Conservation (phyloP, 1,139 yeast genomes). For the Kluyveromyces sp. region DNA sequence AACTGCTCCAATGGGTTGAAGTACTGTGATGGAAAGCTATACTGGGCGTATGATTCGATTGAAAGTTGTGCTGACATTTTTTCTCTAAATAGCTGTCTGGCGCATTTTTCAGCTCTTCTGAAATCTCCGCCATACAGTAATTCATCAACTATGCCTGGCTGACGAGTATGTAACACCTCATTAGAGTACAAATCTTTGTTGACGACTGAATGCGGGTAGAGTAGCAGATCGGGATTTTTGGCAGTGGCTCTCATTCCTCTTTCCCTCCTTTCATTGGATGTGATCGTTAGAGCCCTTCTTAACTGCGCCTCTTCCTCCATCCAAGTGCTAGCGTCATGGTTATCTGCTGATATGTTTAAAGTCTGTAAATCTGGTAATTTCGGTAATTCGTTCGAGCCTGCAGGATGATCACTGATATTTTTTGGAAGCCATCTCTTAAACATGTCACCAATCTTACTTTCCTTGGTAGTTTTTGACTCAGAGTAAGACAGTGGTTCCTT, state of each 20-base stretch:
- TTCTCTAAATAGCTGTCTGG: conserved; percentile 27
- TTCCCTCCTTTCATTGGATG: conserved; percentile 59
- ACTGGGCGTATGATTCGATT: conserved; percentile 37
- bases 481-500: conserved; percentile 1
- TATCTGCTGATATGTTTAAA: conserved; percentile 18
- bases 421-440: conserved; percentile 15
- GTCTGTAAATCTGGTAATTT: conserved; percentile 27
- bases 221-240: conserved; percentile 53
- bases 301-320: conserved; percentile 51
- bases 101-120: conserved; percentile 28
- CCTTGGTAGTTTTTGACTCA: conserved; percentile 2
- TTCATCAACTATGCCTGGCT: conserved; percentile 31
- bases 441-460: conserved; percentile 22
- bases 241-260: conserved; percentile 66
- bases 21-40: conserved; percentile 33
- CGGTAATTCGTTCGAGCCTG: conserved; percentile 17
- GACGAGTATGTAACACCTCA: conserved; percentile 32
- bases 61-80: conserved; percentile 27
- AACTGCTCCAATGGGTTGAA: conserved; percentile 47
- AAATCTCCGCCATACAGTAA: conserved; percentile 31
- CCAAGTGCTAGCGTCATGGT: conserved; percentile 36
- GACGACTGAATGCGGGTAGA: conserved; percentile 63
- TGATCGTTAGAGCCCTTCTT: conserved; percentile 68
- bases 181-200: conserved; percentile 46
- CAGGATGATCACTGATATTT: conserved; percentile 12